Evolutionary conservation across 148 eudicot genomes (phyloP).

Genomic region (Spergularia marina): DNA sequence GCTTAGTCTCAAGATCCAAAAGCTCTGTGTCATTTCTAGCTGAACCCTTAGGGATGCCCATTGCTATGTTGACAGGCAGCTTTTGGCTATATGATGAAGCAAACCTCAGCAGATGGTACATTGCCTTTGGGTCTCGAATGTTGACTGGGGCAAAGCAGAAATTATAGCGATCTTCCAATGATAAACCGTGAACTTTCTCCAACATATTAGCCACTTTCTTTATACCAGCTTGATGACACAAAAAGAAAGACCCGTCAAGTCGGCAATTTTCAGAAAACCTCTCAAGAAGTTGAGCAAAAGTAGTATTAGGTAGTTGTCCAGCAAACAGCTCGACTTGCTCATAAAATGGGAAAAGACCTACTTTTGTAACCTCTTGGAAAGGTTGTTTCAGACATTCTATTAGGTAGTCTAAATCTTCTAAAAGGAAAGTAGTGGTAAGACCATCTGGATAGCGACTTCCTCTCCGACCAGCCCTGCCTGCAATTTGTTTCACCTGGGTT

Average conservation of each 20-base stretch:
- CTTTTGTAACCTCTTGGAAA: conserved; percentile 72
- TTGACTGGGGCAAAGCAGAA: conserved; percentile 98
- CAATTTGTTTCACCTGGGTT: conserved; percentile 94
- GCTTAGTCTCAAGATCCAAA: conserved; percentile 92
- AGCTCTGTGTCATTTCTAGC: conserved; percentile 90
- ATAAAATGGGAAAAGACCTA: conserved; percentile 86
- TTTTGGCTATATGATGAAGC: conserved; percentile 71
- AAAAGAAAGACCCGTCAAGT: conserved; percentile 85
- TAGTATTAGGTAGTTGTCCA: conserved; percentile 56
- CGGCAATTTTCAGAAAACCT: conserved; percentile 73
- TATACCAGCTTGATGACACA: conserved; percentile 66
- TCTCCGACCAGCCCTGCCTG: conserved; percentile 96
- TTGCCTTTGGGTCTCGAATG: conserved; percentile 89
- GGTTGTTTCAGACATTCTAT: conserved; percentile 83
- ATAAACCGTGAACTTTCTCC: conserved; percentile 74
- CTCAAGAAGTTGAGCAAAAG: conserved; percentile 67
- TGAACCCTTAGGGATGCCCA: conserved; percentile 84
- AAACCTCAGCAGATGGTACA: conserved; percentile 83
- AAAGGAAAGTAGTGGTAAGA: conserved; percentile 67
- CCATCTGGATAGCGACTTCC: conserved; percentile 97
- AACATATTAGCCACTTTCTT: conserved; percentile 88
- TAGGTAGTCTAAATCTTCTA: conserved; percentile 78
- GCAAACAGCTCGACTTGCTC: conserved; percentile 97
- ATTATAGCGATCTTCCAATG: conserved; percentile 87
- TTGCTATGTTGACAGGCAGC: conserved; percentile 80